A percentile compares a stretch with the other conserved stretches of the same genome.
phyloP scores from a whole-genome alignment of 495 filamentous ascomycete genomes.

The Hamigera avellanea region DNA sequence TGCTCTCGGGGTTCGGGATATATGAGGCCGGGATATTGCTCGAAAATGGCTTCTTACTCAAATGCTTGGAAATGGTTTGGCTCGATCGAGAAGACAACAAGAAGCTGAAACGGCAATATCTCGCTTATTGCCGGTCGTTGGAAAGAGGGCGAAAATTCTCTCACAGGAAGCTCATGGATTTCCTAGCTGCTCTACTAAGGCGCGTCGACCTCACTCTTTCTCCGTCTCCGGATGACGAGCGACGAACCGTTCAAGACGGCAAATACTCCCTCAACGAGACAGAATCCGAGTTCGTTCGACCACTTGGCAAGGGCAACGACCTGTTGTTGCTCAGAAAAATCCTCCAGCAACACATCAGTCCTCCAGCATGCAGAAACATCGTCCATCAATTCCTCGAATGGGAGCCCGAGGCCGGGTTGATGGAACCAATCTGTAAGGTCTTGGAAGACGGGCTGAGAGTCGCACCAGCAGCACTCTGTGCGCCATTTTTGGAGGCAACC shows the following conservation, averaged over 20 bases:
- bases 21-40: slow-evolving; percentile 44
- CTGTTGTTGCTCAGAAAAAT: slow-evolving; percentile 34
- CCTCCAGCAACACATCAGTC: slow-evolving; percentile 24
- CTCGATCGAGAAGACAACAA: slow-evolving; percentile 45
- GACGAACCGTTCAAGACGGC: slow-evolving; percentile 16
- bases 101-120: slow-evolving; percentile 35
- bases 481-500: slow-evolving; percentile 41
- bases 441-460: slow-evolving; percentile 41
- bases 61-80: slow-evolving; percentile 49
- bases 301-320: slow-evolving; percentile 18
- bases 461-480: slow-evolving; percentile 43
- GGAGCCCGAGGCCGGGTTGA: slow-evolving; percentile 31
- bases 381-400: slow-evolving; percentile 30
- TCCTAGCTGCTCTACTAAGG: slow-evolving; percentile 27
- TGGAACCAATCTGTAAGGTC: slow-evolving; percentile 30
- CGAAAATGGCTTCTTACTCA: slow-evolving; percentile 40
- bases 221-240: slow-evolving; percentile 14
- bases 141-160: slow-evolving; percentile 43
- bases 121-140: slow-evolving; percentile 43
- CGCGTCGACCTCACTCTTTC: slow-evolving; percentile 28
- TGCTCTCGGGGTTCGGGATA: slow-evolving; percentile 45
- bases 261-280: slow-evolving; percentile 27
- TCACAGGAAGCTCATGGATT: slow-evolving; percentile 30
- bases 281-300: slow-evolving; percentile 24
- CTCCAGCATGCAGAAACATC: slow-evolving; percentile 23